Evolutionary conservation across 371 early-diverging fungal genomes (phyloP), one percentile per base, ranked within the genome.

Genomic region (Mortierella sp.): DNA sequence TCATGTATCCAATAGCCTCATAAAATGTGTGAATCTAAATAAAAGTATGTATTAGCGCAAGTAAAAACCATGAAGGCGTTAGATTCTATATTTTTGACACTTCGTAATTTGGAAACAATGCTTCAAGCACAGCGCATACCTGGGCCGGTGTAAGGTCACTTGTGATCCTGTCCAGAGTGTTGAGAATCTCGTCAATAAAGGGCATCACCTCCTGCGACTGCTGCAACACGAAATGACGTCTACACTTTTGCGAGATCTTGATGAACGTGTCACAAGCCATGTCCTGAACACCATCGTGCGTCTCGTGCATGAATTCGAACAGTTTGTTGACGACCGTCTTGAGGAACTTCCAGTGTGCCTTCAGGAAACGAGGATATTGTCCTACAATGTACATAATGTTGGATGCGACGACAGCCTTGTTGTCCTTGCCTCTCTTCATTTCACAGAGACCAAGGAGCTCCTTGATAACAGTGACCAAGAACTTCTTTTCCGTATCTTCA

Each of bases 191-290:
- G 47, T 98, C 97, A 65, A 98, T 96, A 74, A 96, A 98, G 19
- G 98, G 97, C 68, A 82, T 82, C 12, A 84, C 68, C 81, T 98
- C 98, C 28, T 93, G 94, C 12, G 88, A 83, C 81, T 97, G 97
- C 82, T 95, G 95, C 4, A 84, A 66, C 28, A 98, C 93, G 88
- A 99, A 99, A 75, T 99, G 97, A 25, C 95, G 91, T 52, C 93
- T 93, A 84, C 99, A 98, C 81, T 98, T 98, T 77, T 97, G 96
- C 18, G 98, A 88, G 77, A 99, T 99, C 81, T 97, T 99, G 72
- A 98, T 96, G 83, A 99, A 99, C 3, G 99, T 99, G 83, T 99
- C 99, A 84, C 99, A 99, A 25, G 99, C 99, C 99, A 99, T 99
- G 83, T 99, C 99, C 82, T 98, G 98, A 21, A 99, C 99, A 86